A percentile compares a stretch with the other conserved stretches of the same genome.
phyloP scores from a whole-genome alignment of 768 basidiomycete species.

The Suillus subluteus region DNA sequence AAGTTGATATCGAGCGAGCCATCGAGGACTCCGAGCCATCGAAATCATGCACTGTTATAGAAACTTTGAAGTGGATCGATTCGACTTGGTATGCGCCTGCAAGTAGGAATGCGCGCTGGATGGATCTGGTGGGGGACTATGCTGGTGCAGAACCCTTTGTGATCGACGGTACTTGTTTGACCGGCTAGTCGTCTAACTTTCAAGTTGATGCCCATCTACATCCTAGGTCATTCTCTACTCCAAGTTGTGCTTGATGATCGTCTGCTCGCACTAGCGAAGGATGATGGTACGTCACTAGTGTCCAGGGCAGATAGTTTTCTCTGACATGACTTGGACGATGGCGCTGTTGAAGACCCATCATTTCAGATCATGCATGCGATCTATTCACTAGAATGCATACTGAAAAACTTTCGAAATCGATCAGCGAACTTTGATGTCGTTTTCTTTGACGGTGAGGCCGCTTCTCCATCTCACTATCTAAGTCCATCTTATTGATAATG shows the following conservation, averaged over 20 bases:
- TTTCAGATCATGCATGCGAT: slow-evolving; percentile 70
- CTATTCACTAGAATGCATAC: slow-evolving; percentile 52
- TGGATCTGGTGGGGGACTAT: slow-evolving; percentile 76
- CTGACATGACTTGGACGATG: not conserved
- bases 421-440: slow-evolving; percentile 62
- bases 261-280: slow-evolving; percentile 57
- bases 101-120: slow-evolving; percentile 50
- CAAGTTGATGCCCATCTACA: slow-evolving; percentile 9
- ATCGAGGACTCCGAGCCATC: not conserved
- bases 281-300: slow-evolving; percentile 39
- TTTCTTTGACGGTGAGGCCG: slow-evolving; percentile 56
- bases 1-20: slow-evolving; percentile 21
- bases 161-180: slow-evolving; percentile 52
- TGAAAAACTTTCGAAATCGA: slow-evolving; percentile 52
- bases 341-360: slow-evolving; percentile 43
- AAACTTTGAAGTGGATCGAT: slow-evolving; percentile 38
- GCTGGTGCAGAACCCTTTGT: slow-evolving; percentile 68
- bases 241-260: slow-evolving; percentile 62
- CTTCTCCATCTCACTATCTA: not conserved
- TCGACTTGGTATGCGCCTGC: slow-evolving; percentile 41
- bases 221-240: slow-evolving; percentile 63
- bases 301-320: not conserved
- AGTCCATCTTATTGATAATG: not conserved
- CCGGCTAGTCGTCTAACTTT: not conserved
- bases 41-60: slow-evolving; percentile 17